phyloP scores from a whole-genome alignment of 305 asterid species.

The Coffea humblotiana region DNA sequence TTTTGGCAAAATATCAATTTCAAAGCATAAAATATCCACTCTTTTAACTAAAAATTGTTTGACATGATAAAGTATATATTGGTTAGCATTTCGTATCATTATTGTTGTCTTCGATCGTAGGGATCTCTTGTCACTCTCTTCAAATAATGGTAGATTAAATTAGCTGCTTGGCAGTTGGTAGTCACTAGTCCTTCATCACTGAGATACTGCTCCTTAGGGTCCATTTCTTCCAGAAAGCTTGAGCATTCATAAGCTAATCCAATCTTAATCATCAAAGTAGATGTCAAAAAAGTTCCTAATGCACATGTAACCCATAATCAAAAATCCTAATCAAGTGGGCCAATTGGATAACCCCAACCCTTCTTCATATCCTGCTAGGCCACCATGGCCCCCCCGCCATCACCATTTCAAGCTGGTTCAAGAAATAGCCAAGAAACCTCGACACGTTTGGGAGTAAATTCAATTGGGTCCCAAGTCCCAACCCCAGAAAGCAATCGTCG shows the following conservation, averaged over 20 bases:
- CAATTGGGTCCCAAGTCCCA: slow-evolving; percentile 29
- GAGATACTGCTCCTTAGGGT: slow-evolving; percentile 6
- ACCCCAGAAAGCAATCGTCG: slow-evolving; percentile 11
- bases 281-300: slow-evolving; percentile 14
- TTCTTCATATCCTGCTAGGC: slow-evolving; percentile 10
- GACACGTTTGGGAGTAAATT: slow-evolving; percentile 21
- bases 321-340: slow-evolving; percentile 13
- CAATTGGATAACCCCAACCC: slow-evolving; percentile 2
- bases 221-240: slow-evolving; percentile 29
- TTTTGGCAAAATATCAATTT: background rate
- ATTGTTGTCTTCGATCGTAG: too few relatives aligned
- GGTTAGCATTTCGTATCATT: too few relatives aligned
- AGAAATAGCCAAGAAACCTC: slow-evolving; percentile 21
- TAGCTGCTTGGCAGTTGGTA: slow-evolving; percentile 7
- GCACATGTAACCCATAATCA: slow-evolving; percentile 34
- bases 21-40: too few relatives aligned
- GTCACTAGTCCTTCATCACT: background rate
- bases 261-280: slow-evolving; percentile 37
- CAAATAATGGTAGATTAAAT: background rate
- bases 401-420: slow-evolving; percentile 7
- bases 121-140: slow-evolving; percentile 13
- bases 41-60: too few relatives aligned
- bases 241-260: slow-evolving; percentile 35
- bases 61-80: too few relatives aligned
- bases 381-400: slow-evolving; percentile 1